Base-by-base conservation (phyloP, 257 asterid species). In the Solanum phureja region DNA sequence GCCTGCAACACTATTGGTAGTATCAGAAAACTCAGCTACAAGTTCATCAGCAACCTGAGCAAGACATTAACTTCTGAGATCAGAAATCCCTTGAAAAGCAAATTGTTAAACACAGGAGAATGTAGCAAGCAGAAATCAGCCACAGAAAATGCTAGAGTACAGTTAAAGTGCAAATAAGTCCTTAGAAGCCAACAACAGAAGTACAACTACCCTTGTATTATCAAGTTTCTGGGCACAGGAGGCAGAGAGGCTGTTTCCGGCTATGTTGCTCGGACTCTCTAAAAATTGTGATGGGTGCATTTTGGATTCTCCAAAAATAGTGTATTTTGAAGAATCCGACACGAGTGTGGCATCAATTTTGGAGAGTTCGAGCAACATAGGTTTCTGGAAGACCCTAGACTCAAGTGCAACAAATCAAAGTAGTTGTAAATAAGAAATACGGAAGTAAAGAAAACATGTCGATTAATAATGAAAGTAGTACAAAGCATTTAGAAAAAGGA, bases 41-140 rank as follows among this genome's bases (percentile, higher is more conserved):
- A 97, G 99, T 93, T 95, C 99, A 90, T 97, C 99, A 74, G 99
- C 99, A 89, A 97, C 99, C 99, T 97, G 93, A 82, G 52, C 40
- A 82, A 56, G 49, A 58, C 66, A 89, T 9, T 34, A 37, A 42
- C 56, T 33, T 76, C 83, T 88, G 87, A 90, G 86, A 87, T 87
- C 60, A 29, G 44, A 88, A 76, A 79, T 14, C 66, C 84, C 66
- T 79, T 44, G 64, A 79, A 79, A 79, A 79, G n/a, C 38, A 79
- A 44, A 79, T 2, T 5, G n/a, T 42, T 77, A 38, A 27, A 79
- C 38, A 79, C 64, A 79, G 38, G 84, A 79, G 66, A 79, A 44
- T 27, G 84, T 24, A 79, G 16, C 60, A 77, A 79, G 64, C 38
- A 79, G 38, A 42, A 44, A 27, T 42, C 64, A 79, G 16, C n/a